These are phyloP conservation scores for Mycena amicta DNA, from an alignment of 768 basidiomycete species.

Conservation along the genomic window DNA sequence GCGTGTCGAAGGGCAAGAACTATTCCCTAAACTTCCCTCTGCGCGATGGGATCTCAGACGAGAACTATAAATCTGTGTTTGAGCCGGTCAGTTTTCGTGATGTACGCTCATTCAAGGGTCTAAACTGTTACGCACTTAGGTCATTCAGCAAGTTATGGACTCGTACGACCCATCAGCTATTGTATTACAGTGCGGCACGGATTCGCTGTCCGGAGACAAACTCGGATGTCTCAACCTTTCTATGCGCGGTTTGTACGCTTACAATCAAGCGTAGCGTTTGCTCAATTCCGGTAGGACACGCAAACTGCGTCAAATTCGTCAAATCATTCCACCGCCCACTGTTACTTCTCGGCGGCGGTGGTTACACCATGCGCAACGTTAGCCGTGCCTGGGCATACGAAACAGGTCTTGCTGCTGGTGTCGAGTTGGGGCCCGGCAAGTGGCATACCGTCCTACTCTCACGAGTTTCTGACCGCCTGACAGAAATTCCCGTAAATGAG, in stretches of 20 bases:
- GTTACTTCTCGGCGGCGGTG: conserved; percentile 94
- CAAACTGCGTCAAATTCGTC: conserved; percentile 95
- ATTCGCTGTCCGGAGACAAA: conserved; percentile 95
- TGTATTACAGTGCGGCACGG: conserved; percentile 96
- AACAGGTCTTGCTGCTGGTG: conserved; percentile 96
- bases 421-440: conserved; percentile 84
- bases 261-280: background rate
- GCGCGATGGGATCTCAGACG: conserved; percentile 93
- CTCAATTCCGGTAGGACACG: conserved; percentile 62
- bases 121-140: conserved; percentile 45
- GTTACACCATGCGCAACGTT: conserved; percentile 98
- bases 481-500: conserved; percentile 97
- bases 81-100: no score
- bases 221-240: conserved; percentile 95
- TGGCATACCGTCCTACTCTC: background rate
- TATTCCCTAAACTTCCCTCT: conserved; percentile 95
- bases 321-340: conserved; percentile 95
- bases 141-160: conserved; percentile 92
- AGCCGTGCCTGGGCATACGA: conserved; percentile 98
- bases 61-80: conserved; percentile 92
- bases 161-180: conserved; percentile 93
- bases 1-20: conserved; percentile 91
- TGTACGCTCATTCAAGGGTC: conserved; percentile 32
- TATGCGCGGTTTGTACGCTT: conserved; percentile 71
- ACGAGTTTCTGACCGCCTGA: conserved; percentile 2